These are phyloP conservation scores for Myxozyma vanderwaltii DNA, from an alignment of 805 yeast species.

Conservation along the genomic window DNA sequence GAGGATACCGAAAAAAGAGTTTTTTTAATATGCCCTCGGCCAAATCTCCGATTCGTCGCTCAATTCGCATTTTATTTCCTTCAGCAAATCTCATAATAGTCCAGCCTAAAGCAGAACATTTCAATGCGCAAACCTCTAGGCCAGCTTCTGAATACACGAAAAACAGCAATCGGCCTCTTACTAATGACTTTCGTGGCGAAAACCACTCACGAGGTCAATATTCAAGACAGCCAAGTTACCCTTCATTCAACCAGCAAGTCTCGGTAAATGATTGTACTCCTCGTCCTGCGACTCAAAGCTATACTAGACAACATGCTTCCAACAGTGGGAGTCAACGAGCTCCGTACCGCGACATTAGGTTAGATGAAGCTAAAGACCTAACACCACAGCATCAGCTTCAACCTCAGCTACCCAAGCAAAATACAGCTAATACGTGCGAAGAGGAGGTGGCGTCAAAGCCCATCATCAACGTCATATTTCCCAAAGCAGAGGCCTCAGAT, in stretches of 20 bases:
- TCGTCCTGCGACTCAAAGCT: not conserved
- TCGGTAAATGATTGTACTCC: no score
- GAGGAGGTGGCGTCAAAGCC: not conserved
- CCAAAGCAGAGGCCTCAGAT: not conserved
- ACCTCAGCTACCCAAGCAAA: not conserved
- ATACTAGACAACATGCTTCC: not conserved
- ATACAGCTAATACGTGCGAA: no score
- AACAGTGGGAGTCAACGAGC: not conserved
- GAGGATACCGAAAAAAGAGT: constrained; percentile 10
- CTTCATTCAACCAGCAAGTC: no score
- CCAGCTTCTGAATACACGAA: not conserved
- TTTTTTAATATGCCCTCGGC: not conserved
- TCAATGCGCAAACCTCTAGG: not conserved
- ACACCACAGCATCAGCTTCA: not conserved
- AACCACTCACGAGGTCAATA: no score
- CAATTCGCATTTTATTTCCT: constrained; percentile 3
- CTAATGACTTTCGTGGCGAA: no score
- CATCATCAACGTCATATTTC: constrained; percentile 1
- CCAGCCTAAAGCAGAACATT: not conserved
- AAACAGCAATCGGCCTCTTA: no score
- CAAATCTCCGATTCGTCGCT: not conserved
- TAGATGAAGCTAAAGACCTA: not conserved
- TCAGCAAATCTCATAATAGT: not conserved
- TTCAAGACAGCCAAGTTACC: no score
- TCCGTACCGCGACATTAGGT: not conserved